A percentile compares a stretch with the other conserved stretches of the same genome.
phyloP scores from a whole-genome alignment of 2,329 filamentous ascomycete genomes.

The Aspergillus ochraceus region DNA sequence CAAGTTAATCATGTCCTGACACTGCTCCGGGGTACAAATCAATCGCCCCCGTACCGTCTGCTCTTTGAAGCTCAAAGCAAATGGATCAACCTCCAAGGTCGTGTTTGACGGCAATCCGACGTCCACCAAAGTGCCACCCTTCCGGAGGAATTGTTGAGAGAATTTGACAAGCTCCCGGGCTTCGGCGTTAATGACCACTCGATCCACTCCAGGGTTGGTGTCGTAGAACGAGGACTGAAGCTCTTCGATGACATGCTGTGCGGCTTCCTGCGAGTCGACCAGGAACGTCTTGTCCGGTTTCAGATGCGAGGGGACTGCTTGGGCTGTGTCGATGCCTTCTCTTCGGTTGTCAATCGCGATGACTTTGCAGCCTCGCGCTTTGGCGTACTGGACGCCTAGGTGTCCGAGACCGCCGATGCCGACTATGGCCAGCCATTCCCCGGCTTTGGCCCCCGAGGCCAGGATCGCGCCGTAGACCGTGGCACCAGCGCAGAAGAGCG shows the following conservation, averaged over 20 bases:
- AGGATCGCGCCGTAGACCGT: too few relatives aligned
- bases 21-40: not conserved
- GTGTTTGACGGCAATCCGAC: not conserved
- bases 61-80: not conserved
- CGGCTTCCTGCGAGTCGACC: too few relatives aligned
- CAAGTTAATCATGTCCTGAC: not conserved
- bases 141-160: not conserved
- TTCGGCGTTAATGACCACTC: not conserved
- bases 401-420: too few relatives aligned
- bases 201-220: not conserved
- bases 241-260: not conserved
- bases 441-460: too few relatives aligned
- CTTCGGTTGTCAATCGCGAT: too few relatives aligned
- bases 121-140: not conserved
- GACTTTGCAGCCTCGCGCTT: too few relatives aligned
- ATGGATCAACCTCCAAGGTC: not conserved
- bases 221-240: not conserved
- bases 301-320: too few relatives aligned
- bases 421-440: too few relatives aligned
- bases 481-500: too few relatives aligned
- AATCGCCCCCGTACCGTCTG: not conserved
- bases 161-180: not conserved
- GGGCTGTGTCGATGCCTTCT: too few relatives aligned
- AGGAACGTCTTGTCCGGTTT: too few relatives aligned
- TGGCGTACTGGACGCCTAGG: too few relatives aligned